A percentile compares a stretch with the other conserved stretches of the same genome.
Conservation (phyloP, 257 asterid species). For the Primulina eburnea region DNA sequence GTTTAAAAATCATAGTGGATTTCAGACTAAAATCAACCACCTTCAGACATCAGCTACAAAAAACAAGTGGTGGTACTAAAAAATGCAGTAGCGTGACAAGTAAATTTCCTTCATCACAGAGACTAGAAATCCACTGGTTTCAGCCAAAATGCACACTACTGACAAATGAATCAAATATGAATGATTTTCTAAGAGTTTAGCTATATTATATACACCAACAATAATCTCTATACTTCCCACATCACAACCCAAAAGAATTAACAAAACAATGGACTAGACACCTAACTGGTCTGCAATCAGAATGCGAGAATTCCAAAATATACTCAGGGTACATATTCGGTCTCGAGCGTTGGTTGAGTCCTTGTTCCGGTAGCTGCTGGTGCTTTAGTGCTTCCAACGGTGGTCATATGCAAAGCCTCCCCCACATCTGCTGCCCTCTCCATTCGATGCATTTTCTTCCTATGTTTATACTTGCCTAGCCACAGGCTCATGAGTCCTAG, state of each 20-base stretch:
- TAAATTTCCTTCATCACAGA: conserved; percentile 22
- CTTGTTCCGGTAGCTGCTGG: conserved; percentile 44
- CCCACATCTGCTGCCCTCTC: conserved; percentile 44
- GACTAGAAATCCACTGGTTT: conserved; percentile 4
- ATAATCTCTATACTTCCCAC: conserved; percentile 30
- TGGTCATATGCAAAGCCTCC: conserved; percentile 37
- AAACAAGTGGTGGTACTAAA: conserved; percentile 11
- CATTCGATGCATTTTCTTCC: conserved; percentile 59
- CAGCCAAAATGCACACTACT: conserved; percentile 27
- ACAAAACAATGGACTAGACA: conserved; percentile 33
- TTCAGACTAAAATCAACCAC: neutral
- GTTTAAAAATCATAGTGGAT: neutral
- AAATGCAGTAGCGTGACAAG: conserved; percentile 7
- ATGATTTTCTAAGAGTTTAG: conserved; percentile 15
- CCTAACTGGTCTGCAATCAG: neutral
- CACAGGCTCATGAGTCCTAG: conserved; percentile 39
- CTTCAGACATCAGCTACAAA: neutral
- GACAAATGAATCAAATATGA: conserved; percentile 21
- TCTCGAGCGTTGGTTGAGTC: conserved; percentile 38
- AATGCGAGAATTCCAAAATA: neutral
- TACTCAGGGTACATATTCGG: conserved; percentile 34
- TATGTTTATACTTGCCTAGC: conserved; percentile 37
- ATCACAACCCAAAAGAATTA: conserved; percentile 22
- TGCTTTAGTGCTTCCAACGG: conserved; percentile 36
- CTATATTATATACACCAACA: conserved; percentile 30